Percentiles rank a stretch among this genome's conserved stretches.
phyloP scores from a whole-genome alignment of 352 stramenopile genomes.

The Thraustotheca clavata region DNA sequence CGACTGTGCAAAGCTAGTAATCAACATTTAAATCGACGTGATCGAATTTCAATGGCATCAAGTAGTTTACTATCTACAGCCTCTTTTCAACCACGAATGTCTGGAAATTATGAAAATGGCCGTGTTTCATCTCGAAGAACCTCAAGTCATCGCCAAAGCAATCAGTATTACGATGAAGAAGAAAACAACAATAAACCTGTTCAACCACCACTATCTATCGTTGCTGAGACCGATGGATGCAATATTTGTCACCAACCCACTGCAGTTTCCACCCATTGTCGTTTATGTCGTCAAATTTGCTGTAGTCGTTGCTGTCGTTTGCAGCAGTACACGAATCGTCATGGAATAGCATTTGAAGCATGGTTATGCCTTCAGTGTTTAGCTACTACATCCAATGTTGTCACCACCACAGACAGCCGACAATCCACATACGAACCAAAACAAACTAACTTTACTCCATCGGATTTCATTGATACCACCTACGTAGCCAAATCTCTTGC shows the following conservation, averaged over 20 bases:
- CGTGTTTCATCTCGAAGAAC: too few relatives aligned
- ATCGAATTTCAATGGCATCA: too few relatives aligned
- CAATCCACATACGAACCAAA: not conserved
- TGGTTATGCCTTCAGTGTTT: not conserved
- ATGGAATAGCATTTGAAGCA: constrained; percentile 1
- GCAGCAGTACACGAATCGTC: not conserved
- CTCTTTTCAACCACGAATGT: too few relatives aligned
- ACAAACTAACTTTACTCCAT: not conserved
- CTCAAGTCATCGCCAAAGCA: not conserved
- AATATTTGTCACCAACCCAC: not conserved
- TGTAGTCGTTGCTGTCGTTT: constrained; percentile 7
- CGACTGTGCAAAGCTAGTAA: not conserved
- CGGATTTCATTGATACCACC: not conserved
- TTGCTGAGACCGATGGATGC: not conserved
- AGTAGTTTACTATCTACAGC: too few relatives aligned
- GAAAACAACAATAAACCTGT: not conserved
- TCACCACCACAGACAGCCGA: not conserved
- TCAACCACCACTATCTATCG: not conserved
- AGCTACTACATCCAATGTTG: not conserved
- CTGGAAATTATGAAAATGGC: too few relatives aligned
- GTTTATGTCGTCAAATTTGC: constrained; percentile 8
- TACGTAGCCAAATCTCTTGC: too few relatives aligned
- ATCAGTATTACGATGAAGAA: constrained; percentile 1
- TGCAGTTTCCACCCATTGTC: not conserved
- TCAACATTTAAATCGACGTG: not conserved